Evolutionary conservation across 2,329 filamentous ascomycete genomes (phyloP), one percentile per base, ranked within the genome.

Genomic region (Rhynchosporium graminicola): DNA sequence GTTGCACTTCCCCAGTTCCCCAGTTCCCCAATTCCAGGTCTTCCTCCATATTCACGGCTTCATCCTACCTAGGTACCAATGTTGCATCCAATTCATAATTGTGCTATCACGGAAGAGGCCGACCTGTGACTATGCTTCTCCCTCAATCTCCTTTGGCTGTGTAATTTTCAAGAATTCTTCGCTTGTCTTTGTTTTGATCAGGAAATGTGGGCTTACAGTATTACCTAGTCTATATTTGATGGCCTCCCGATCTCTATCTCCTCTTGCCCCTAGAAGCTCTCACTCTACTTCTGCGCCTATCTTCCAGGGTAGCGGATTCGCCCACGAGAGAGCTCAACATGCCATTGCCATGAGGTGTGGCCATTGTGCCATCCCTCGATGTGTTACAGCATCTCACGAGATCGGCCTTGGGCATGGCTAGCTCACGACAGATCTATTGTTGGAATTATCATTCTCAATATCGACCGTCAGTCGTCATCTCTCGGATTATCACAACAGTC

Each of bases 331-430:
- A 20, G 43, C n/a, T 50, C 36, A 15, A 38, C 51, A 54, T 54
- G 45, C n/a, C n/a, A 4, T 28, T 47, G 56, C 43, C 56, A 50
- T 59, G 56, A 29, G 45, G 45, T 36, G 28, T 33, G 46, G 45
- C 45, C 33, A 10, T 59, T n/a, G 33, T 20, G 29, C 15, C 28
- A 28, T 5, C n/a, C 10, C 46, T 29, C 20, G 36, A 40, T 40
- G 43, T 50, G n/a, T 50, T 31, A 48, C 31, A 59, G 45, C 56
- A 48, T 57, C 26, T 15, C 40, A 31, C 54, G 33, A 33, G 26
- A 31, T 33, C 20, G 40, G 40, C 36, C 9, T 40, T 54, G 8
- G 50, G 28, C 13, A 54, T 29, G 28, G 6, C n/a, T 40, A 40
- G 6, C n/a, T 40, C 20, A 42, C 51, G 33, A n/a, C 51, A 54